Evolutionary conservation across 345 rosid genomes (phyloP).

Genomic region (Eucalyptus decipiens): DNA sequence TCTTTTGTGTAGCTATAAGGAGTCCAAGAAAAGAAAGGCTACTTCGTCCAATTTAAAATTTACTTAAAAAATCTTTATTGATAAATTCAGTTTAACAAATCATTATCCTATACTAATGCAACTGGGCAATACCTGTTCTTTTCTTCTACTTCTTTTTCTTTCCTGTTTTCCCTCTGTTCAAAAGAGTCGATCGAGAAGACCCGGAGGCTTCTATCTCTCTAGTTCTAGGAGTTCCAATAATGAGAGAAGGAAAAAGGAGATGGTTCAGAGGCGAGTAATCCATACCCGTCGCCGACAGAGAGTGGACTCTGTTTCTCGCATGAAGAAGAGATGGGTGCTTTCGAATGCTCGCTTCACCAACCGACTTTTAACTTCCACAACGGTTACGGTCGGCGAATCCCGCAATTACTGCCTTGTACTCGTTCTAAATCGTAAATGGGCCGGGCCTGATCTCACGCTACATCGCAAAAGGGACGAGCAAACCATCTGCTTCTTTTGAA

Average conservation of each 20-base stretch:
- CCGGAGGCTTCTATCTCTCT: not conserved
- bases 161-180: not conserved
- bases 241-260: no score
- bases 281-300: not conserved
- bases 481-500: not conserved
- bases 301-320: not conserved
- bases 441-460: no score
- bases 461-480: not conserved
- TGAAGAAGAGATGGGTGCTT: not conserved
- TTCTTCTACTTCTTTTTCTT: no score
- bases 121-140: no score
- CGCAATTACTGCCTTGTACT: not conserved
- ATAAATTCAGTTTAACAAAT: rapidly evolving
- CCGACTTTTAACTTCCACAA: not conserved
- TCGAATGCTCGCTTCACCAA: not conserved
- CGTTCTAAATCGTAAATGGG: no score
- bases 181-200: not conserved
- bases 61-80: rapidly evolving
- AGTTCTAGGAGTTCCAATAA: no score
- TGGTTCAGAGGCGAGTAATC: no score
- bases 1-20: no score
- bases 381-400: not conserved
- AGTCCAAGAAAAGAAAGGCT: rapidly evolving
- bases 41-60: no score
- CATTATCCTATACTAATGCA: no score